Percentiles rank a stretch among this genome's conserved stretches.
Evolutionary conservation across 108 stramenopile genomes (phyloP).

Genomic region (Hondaea fermentalgiana): DNA sequence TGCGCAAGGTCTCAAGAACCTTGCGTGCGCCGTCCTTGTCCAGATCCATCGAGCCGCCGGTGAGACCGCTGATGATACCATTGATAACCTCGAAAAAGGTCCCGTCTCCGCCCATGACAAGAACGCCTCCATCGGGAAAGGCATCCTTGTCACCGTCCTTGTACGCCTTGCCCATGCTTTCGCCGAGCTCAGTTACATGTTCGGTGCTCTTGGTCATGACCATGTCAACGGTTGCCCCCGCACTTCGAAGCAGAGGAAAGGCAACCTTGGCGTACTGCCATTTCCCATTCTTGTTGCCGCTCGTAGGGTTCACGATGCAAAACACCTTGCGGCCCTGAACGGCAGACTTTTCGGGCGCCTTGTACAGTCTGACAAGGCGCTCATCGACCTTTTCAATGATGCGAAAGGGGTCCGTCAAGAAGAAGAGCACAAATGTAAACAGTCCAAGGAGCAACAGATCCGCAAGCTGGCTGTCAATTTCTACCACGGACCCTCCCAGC

Average conservation of each 20-base stretch:
- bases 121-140: not conserved
- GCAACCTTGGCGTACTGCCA: not conserved
- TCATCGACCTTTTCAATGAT: slow-evolving; percentile 9
- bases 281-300: slow-evolving; percentile 1
- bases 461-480: not conserved
- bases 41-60: not conserved
- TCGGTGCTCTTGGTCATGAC: not conserved
- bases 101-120: not conserved
- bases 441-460: not conserved
- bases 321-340: not conserved
- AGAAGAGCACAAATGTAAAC: not conserved
- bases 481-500: not conserved
- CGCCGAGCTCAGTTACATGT: not conserved
- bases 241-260: not conserved
- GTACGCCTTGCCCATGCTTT: not conserved
- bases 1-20: not conserved
- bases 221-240: not conserved
- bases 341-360: not conserved
- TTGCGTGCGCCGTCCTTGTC: not conserved
- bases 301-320: not conserved
- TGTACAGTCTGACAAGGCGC: slow-evolving; percentile 12
- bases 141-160: not conserved
- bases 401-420: not conserved
- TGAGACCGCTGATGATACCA: not conserved
- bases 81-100: not conserved